Evolutionary conservation across 140 eudicot genomes (phyloP), one percentile per base, ranked within the genome.

Genomic region (Flaveria floridana): DNA sequence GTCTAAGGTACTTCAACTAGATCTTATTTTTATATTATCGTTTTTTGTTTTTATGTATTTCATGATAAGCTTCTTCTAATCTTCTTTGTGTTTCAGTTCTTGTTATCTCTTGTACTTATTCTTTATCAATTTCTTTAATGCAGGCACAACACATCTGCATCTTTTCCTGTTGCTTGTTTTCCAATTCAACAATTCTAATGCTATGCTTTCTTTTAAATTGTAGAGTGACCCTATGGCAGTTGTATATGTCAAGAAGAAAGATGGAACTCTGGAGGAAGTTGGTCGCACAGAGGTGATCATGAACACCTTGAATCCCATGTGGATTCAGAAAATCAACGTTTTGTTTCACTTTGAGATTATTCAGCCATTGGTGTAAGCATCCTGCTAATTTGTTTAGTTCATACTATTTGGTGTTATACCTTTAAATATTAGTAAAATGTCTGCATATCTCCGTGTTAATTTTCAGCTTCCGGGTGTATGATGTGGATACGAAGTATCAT

Each of bases 161-260:
- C 14, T 41, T 72, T 42, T 28, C 12, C 11, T 61, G 20, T 52
- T 71, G 59, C 50, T 48, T 78, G 23, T 47, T 71, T 8, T 52
- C 16, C 72, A 64, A 42, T 20, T 59, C 16, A 28, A 55, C 61
- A 23, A 52, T 65, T 13, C 51, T 37, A 59, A 30, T 34, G 41
- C 34, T 41, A 14, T 25, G 23, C 55, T 61, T 4, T 80, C 25
- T 18, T 66, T 41, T 69, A 21, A 65, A 39, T 15, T 79, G 64
- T 83, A 94, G 99, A 94, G 99, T 81, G 99, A 94, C 85, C 99
- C 97, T 11, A 94, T 94, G 89, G 90, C 91, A 46, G 89, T 94
- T 39, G 89, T 85, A 55, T 94, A 80, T 74, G 64, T 68, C 66
- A 87, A 85, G 85, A 90, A 68, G 82, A 84, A 77, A 76, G 87